Evolutionary conservation across 116 monocot genomes (phyloP).

Genomic region (Dioscorea cayenensis): DNA sequence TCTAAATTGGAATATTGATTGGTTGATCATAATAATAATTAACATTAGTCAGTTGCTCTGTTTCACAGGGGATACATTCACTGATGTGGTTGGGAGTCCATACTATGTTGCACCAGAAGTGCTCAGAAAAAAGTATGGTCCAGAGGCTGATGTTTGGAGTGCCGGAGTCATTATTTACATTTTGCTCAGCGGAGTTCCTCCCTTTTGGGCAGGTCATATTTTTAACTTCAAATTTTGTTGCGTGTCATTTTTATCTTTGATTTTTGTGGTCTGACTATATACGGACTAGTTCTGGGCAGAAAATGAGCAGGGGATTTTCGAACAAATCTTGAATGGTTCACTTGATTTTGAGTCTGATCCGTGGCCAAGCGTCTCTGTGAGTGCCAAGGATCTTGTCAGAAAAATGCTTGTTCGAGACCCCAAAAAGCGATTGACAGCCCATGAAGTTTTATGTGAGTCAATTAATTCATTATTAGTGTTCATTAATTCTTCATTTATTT

Average conservation of each 20-base stretch:
- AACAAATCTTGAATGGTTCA: slow-evolving; percentile 8
- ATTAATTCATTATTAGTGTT: too few relatives aligned
- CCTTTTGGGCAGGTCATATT: slow-evolving; percentile 16
- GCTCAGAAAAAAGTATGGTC: slow-evolving; percentile 9
- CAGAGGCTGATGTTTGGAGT: slow-evolving; percentile 18
- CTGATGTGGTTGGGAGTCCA: slow-evolving; percentile 16
- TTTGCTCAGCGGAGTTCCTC: slow-evolving; percentile 12
- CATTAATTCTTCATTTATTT: background rate
- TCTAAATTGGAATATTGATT: too few relatives aligned
- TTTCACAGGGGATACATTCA: slow-evolving; percentile 16
- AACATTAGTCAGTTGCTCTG: background rate
- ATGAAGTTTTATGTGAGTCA: slow-evolving; percentile 16
- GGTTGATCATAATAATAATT: too few relatives aligned
- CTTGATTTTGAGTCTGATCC: slow-evolving; percentile 17
- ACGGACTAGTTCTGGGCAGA: background rate
- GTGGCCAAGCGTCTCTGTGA: slow-evolving; percentile 14
- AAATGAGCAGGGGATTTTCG: slow-evolving; percentile 15
- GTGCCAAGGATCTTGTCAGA: slow-evolving; percentile 16
- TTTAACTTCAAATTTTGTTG: background rate
- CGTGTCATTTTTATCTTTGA: too few relatives aligned
- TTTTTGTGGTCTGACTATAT: too few relatives aligned
- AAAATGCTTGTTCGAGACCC: slow-evolving; percentile 19
- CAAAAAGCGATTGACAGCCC: slow-evolving; percentile 10
- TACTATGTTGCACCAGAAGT: slow-evolving; percentile 24
- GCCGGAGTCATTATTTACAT: slow-evolving; percentile 16